Base-by-base conservation (phyloP, 257 asterid species). In the Verbena officinalis region DNA sequence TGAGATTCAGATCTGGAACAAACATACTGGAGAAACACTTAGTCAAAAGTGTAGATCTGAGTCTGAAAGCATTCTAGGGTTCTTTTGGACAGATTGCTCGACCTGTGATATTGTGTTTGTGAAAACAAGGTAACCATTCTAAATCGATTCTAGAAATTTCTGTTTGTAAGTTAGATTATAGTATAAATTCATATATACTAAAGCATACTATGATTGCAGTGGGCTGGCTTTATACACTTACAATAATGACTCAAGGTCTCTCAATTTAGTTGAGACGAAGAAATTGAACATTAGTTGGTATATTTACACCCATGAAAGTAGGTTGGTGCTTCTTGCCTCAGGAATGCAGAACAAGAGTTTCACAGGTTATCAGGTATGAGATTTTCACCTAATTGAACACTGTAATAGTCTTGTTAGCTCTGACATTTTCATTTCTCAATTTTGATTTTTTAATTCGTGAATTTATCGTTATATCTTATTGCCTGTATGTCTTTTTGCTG, bases 301-400 rank as follows among this genome's bases (percentile, higher is more conserved):
- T 78, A 76, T 82, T 69, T 93, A 93, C 77, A 93, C 97, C 9
- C 99, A 90, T 75, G 99, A 93, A 77, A 93, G 99, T 78, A 86
- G 96, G 82, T 65, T 93, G 91, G 95, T 93, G 81, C 89, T 90
- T 67, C 95, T 93, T 64, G 94, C 99, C 55, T 81, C 95, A 5
- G 99, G 99, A 73, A 74, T 81, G 86, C 97, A 87, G 78, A 83
- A 89, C 92, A 90, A 81, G 87, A 86, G 83, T 78, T 77, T 88
- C 50, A 84, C 86, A 17, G 99, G 97, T 59, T 90, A 79, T 85
- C 99, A 93, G 99, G 99, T 93, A 74, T 69, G 79, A 62, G 73
- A 65, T 59, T 17, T 64, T 48, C 24, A 45, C 61, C 52, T 68
- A 39, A 69, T 61, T 27, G 33, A 27, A 27, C 5, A 5, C 33